Conservation (phyloP, 2,329 filamentous ascomycete genomes). For the Beauveria pseudobassiana region DNA sequence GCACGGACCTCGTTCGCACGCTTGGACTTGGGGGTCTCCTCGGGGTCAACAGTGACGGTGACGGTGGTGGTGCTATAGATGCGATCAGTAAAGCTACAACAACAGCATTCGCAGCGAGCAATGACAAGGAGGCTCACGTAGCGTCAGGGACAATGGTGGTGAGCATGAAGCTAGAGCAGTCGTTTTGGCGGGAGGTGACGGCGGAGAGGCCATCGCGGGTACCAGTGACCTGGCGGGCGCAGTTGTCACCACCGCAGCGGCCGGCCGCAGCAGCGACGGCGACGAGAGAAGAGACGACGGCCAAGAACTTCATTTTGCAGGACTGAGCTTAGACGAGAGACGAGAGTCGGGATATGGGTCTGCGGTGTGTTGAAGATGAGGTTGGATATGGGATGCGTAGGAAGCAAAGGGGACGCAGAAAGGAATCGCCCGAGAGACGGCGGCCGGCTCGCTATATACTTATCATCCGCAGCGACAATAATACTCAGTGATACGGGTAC, state of each 20-base stretch:
- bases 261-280: slow-evolving; percentile 29
- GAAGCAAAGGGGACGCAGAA: background rate
- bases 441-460: slow-evolving; percentile 10
- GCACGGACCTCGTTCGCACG: slow-evolving; percentile 24
- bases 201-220: slow-evolving; percentile 30
- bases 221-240: slow-evolving; percentile 38
- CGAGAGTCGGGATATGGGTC: slow-evolving; percentile 1
- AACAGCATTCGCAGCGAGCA: background rate
- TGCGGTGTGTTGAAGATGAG: slow-evolving; percentile 5
- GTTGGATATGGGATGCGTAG: slow-evolving; percentile 6
- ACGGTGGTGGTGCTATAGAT: slow-evolving; percentile 27
- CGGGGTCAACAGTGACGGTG: slow-evolving; percentile 30
- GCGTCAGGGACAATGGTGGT: slow-evolving; percentile 33
- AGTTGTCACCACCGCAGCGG: slow-evolving; percentile 36
- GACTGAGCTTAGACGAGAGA: slow-evolving; percentile 13
- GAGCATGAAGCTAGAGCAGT: slow-evolving; percentile 34
- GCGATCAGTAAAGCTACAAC: background rate
- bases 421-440: background rate
- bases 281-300: slow-evolving; percentile 28
- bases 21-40: slow-evolving; percentile 21
- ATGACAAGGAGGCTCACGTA: slow-evolving; percentile 24
- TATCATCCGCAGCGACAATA: background rate
- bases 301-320: slow-evolving; percentile 32
- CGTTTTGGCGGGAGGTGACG: slow-evolving; percentile 27
- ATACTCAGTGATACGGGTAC: background rate